These are phyloP conservation scores for Penicillium sp. DNA, from an alignment of 2,329 filamentous ascomycete genomes.

Conservation along the genomic window DNA sequence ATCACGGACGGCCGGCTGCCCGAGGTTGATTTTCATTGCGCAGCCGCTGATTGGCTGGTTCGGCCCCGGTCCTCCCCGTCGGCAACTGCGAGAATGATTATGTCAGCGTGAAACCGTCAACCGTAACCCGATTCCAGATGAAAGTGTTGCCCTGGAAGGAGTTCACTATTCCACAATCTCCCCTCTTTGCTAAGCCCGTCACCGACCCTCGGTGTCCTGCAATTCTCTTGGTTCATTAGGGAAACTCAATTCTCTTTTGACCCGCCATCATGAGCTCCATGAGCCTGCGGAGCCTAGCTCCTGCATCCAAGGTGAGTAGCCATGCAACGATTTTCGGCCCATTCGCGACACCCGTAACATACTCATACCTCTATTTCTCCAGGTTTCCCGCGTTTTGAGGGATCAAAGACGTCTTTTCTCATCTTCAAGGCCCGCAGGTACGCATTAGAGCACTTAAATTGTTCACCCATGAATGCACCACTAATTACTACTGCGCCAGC, in stretches of 20 bases:
- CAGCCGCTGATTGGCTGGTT: slow-evolving; percentile 34
- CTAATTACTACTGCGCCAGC: slow-evolving; percentile 53
- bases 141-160: slow-evolving; percentile 21
- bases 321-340: slow-evolving; percentile 25
- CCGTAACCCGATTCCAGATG: slow-evolving; percentile 17
- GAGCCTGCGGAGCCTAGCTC: slow-evolving; percentile 52
- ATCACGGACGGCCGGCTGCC: slow-evolving; percentile 31
- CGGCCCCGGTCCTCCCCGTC: slow-evolving; percentile 32
- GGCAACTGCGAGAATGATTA: slow-evolving; percentile 36
- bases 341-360: slow-evolving; percentile 8
- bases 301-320: slow-evolving; percentile 48
- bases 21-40: slow-evolving; percentile 41
- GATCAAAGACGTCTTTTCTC: slow-evolving; percentile 78
- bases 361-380: slow-evolving; percentile 28
- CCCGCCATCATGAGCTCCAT: slow-evolving; percentile 51
- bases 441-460: slow-evolving; percentile 36
- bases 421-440: slow-evolving; percentile 77
- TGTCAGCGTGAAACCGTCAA: slow-evolving; percentile 33
- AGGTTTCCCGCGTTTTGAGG: slow-evolving; percentile 66
- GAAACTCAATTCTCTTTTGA: slow-evolving; percentile 29
- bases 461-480: slow-evolving; percentile 13
- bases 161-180: slow-evolving; percentile 25
- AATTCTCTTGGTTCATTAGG: slow-evolving; percentile 27
- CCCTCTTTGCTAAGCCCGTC: slow-evolving; percentile 18
- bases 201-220: slow-evolving; percentile 24